A percentile compares a stretch with the other conserved stretches of the same genome.
These are phyloP conservation scores for Picea abies DNA, from an alignment of 83 land plant species.

Conservation along the genomic window DNA sequence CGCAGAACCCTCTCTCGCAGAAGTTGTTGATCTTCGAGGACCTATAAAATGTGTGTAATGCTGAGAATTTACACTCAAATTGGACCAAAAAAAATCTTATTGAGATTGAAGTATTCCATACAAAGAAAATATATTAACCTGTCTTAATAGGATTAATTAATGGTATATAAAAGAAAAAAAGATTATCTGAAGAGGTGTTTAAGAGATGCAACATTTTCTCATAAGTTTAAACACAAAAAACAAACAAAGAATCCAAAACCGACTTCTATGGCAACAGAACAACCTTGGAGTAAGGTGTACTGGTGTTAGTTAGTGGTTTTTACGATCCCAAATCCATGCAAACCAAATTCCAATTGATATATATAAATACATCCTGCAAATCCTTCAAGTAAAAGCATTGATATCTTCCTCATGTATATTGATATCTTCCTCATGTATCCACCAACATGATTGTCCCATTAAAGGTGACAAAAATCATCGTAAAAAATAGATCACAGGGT, in stretches of 20 bases:
- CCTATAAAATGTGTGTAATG: slow-evolving; percentile 45
- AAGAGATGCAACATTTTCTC: no score
- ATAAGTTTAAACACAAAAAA: no score
- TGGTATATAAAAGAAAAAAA: background rate
- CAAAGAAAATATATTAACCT: background rate
- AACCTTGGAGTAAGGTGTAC: background rate
- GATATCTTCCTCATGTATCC: background rate
- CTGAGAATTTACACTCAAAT: background rate
- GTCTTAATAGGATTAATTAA: background rate
- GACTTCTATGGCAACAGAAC: background rate
- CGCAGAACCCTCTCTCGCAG: slow-evolving; percentile 79
- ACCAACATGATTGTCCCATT: background rate
- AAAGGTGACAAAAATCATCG: background rate
- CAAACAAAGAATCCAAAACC: no score
- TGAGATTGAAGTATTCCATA: background rate
- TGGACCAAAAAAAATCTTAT: background rate
- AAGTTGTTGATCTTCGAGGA: slow-evolving; percentile 84
- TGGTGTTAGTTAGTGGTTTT: background rate
- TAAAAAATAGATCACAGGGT: background rate
- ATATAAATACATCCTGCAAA: background rate
- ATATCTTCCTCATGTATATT: no score
- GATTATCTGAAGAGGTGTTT: background rate
- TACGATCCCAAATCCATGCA: background rate
- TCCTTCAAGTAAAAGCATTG: no score
- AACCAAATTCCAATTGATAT: background rate